Conservation (phyloP, 2,329 filamentous ascomycete genomes). For the Aspergillus tanneri region DNA sequence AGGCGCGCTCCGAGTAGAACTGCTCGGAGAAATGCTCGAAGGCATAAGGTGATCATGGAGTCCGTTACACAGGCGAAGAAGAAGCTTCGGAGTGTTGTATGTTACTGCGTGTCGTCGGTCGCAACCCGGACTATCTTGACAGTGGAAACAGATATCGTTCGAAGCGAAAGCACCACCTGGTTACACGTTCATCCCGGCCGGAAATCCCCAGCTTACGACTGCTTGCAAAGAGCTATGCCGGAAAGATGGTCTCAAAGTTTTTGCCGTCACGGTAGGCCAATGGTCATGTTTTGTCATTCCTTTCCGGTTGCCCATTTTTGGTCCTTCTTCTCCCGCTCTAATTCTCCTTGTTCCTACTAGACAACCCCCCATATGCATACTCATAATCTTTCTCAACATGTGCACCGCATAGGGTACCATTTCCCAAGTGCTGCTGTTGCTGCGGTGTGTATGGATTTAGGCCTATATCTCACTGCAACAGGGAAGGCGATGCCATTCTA, state of each 20-base stretch:
- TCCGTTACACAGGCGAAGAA: conserved; percentile 60
- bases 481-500: conserved; percentile 48
- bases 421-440: conserved; percentile 61
- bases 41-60: conserved; percentile 60
- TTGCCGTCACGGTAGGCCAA: conserved; percentile 59
- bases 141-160: conserved; percentile 52
- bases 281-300: conserved; percentile 5
- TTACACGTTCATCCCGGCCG: conserved; percentile 62
- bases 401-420: conserved; percentile 62
- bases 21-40: conserved; percentile 37
- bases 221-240: conserved; percentile 61
- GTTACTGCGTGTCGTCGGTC: conserved; percentile 23
- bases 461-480: conserved; percentile 46
- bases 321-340: conserved; percentile 10
- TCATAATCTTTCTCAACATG: conserved; percentile 58
- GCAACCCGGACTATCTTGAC: conserved; percentile 34
- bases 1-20: conserved; percentile 35
- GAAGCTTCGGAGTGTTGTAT: conserved; percentile 55
- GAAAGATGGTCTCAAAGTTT: conserved; percentile 53
- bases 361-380: conserved; percentile 52
- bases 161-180: conserved; percentile 55
- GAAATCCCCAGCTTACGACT: conserved; percentile 59
- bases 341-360: conserved; percentile 31
- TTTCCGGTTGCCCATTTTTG: conserved; percentile 13
- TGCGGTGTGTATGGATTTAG: conserved; percentile 53